phyloP scores from a whole-genome alignment of 176 grass and related monocot species.

The Puccinellia tenuiflora region DNA sequence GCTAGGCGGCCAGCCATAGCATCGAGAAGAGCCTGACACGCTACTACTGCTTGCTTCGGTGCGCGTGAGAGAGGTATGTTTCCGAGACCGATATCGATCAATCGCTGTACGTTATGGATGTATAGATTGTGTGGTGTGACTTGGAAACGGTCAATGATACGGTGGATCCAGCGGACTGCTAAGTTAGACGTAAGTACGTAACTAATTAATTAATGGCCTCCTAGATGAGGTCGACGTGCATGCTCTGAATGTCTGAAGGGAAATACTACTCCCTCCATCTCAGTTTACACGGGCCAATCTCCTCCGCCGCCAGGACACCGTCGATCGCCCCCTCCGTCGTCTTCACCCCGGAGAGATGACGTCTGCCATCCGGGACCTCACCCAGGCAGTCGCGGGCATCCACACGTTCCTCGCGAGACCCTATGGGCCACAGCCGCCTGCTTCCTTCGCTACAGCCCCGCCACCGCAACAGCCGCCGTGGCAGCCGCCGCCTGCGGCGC shows the following conservation, averaged over 20 bases:
- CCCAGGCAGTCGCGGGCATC: too few species aligned
- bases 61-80: conserved; percentile 20
- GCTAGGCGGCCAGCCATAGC: not conserved
- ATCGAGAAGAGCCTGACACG: conserved; percentile 17
- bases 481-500: too few species aligned
- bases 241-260: not conserved
- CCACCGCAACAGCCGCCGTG: too few species aligned
- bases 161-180: not conserved
- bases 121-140: not conserved
- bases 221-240: not conserved
- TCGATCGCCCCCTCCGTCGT: too few species aligned
- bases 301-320: too few species aligned
- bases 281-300: too few species aligned
- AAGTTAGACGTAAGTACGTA: not conserved
- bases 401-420: too few species aligned
- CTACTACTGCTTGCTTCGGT: conserved; percentile 18
- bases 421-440: too few species aligned
- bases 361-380: too few species aligned
- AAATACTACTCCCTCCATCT: too few species aligned
- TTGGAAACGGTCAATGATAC: not conserved
- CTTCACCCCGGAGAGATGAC: too few species aligned
- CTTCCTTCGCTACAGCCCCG: too few species aligned
- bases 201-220: not conserved
- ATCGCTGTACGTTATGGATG: not conserved
- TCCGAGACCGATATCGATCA: not conserved